These are phyloP conservation scores for Oryza officinalis DNA, from an alignment of 176 grass and related monocot species.

Conservation along the genomic window DNA sequence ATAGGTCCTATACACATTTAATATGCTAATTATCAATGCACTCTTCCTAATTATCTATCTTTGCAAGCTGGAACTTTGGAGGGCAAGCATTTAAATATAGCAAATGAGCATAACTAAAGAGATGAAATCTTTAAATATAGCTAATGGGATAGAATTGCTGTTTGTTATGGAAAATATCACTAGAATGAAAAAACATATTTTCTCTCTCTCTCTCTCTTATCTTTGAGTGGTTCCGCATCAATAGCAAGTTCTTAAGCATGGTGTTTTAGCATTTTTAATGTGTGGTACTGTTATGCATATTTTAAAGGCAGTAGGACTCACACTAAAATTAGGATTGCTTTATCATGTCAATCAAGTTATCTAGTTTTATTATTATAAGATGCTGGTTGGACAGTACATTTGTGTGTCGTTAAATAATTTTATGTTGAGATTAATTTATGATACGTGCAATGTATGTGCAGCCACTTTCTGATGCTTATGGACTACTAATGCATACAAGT, in stretches of 20 bases:
- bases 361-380: neutral
- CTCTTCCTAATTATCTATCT: conserved; percentile 11
- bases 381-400: neutral
- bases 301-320: neutral
- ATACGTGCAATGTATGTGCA: conserved; percentile 49
- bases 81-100: neutral
- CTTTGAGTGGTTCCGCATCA: neutral
- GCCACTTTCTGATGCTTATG: conserved; percentile 95
- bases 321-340: neutral
- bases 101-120: conserved; percentile 17
- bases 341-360: conserved; percentile 9
- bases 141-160: neutral
- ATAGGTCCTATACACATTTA: conserved; percentile 24
- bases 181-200: neutral
- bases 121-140: conserved; percentile 11
- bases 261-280: neutral
- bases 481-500: conserved; percentile 98
- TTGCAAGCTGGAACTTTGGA: neutral
- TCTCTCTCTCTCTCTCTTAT: neutral
- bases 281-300: neutral
- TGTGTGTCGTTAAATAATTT: conserved; percentile 7
- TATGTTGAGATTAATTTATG: conserved; percentile 12
- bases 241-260: neutral
- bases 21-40: neutral
- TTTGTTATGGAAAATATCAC: conserved; percentile 26